Evolutionary conservation across 495 filamentous ascomycete genomes (phyloP).

Genomic region (Endocarpon pusillum): DNA sequence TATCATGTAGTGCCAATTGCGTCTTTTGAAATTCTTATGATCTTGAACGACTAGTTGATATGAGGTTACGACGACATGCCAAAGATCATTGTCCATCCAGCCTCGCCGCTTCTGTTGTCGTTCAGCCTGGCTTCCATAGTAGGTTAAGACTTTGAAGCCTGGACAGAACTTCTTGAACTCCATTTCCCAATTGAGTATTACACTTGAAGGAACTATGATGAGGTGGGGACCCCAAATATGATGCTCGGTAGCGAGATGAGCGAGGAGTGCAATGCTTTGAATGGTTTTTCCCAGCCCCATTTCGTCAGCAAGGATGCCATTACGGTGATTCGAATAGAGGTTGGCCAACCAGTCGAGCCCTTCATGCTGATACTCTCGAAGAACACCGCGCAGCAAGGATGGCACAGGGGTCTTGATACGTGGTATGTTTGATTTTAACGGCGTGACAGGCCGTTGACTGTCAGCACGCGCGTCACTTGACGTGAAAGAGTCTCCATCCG

Average conservation of each 20-base stretch:
- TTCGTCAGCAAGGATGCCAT: constrained; percentile 97
- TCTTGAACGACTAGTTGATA: constrained; percentile 94
- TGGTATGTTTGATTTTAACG: constrained; percentile 17
- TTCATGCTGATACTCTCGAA: constrained; percentile 93
- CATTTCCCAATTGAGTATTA: constrained; percentile 99
- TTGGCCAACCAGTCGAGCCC: constrained; percentile 93
- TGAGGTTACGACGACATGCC: constrained; percentile 94
- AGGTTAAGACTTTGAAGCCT: constrained; percentile 94
- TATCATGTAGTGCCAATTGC: constrained; percentile 97
- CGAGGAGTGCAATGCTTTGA: constrained; percentile 88
- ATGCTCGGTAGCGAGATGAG: constrained; percentile 81
- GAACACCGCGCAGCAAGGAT: constrained; percentile 71
- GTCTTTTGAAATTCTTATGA: constrained; percentile 76
- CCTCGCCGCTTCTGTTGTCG: constrained; percentile 76
- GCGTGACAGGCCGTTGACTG: too few species aligned
- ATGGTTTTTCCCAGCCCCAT: constrained; percentile 99
- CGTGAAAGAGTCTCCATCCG: constrained; percentile 1
- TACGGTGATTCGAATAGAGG: constrained; percentile 80
- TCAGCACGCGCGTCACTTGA: background rate
- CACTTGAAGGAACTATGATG: constrained; percentile 91
- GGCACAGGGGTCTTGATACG: constrained; percentile 59
- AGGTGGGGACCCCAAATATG: constrained; percentile 93
- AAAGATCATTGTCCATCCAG: constrained; percentile 77
- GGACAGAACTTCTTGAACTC: constrained; percentile 99
- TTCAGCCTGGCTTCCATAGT: constrained; percentile 88